Evolutionary conservation across 2,329 filamentous ascomycete species (phyloP).

Genomic region (Lachnellula occidentalis): DNA sequence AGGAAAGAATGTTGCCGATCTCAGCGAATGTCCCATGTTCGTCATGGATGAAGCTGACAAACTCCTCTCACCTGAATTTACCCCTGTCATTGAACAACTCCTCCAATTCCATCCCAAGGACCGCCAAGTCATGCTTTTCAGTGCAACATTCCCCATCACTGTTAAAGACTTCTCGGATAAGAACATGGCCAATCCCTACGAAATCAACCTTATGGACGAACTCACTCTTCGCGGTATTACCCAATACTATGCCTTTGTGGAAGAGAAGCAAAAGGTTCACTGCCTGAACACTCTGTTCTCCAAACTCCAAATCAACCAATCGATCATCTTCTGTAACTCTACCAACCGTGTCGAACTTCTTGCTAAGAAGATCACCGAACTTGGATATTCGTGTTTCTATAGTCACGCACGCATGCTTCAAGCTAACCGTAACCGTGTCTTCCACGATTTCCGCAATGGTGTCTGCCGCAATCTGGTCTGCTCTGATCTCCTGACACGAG

Average conservation of each 20-base stretch:
- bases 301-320: conserved; percentile 99
- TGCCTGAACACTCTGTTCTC: conserved; percentile 98
- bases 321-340: conserved; percentile 99
- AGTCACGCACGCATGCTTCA: conserved; percentile 98
- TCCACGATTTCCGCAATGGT: conserved; percentile 98
- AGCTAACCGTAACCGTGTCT: conserved; percentile 93
- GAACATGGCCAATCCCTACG: conserved; percentile 93
- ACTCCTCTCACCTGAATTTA: conserved; percentile 93
- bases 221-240: conserved; percentile 96
- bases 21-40: conserved; percentile 94
- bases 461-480: conserved; percentile 97
- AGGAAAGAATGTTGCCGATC: conserved; percentile 91
- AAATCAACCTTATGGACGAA: conserved; percentile 99
- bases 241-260: conserved; percentile 98
- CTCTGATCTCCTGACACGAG: conserved; percentile 93
- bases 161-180: conserved; percentile 98
- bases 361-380: conserved; percentile 98
- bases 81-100: conserved; percentile 92
- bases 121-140: conserved; percentile 98
- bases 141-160: conserved; percentile 92
- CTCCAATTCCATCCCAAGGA: conserved; percentile 95
- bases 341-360: conserved; percentile 96
- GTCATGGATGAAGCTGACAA: conserved; percentile 99
- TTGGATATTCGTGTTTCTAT: conserved; percentile 99
- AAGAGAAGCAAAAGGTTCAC: conserved; percentile 99